phyloP scores from a whole-genome alignment of 768 basidiomycete species.

The Sporobolomyces pararoseus region DNA sequence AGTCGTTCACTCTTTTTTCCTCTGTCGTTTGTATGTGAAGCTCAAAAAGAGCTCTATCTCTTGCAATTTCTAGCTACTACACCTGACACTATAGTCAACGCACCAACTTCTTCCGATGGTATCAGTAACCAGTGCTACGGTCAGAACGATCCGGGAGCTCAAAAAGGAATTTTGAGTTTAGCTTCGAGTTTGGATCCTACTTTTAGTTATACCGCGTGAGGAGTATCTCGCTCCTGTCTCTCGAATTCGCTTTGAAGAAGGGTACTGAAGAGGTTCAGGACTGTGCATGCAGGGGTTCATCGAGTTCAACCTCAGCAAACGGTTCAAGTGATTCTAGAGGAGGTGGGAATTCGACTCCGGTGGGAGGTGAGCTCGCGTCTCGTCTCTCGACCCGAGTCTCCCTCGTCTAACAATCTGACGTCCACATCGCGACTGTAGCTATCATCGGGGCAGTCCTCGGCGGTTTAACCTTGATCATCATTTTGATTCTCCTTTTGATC shows the following conservation, averaged over 20 bases:
- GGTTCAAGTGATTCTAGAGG: not conserved
- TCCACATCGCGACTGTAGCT: not conserved
- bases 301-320: not conserved
- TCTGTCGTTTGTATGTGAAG: not conserved
- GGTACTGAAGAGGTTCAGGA: no score
- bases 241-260: no score
- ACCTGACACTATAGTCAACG: not conserved
- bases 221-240: not conserved
- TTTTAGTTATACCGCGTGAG: conserved; percentile 4
- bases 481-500: not conserved
- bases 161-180: not conserved
- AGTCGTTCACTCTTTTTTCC: not conserved
- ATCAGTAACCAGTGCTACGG: conserved; percentile 3
- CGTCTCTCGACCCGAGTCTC: not conserved
- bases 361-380: not conserved
- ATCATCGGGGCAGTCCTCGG: conserved; percentile 13
- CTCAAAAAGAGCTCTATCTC: not conserved
- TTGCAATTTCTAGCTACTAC: not conserved
- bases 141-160: conserved; percentile 1
- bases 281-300: not conserved
- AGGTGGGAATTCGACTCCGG: not conserved
- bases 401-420: not conserved
- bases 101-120: not conserved
- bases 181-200: not conserved
- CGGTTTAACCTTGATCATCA: not conserved